These are phyloP conservation scores for Chloris gayana DNA, from an alignment of 176 grass and related monocot genomes.

Conservation along the genomic window DNA sequence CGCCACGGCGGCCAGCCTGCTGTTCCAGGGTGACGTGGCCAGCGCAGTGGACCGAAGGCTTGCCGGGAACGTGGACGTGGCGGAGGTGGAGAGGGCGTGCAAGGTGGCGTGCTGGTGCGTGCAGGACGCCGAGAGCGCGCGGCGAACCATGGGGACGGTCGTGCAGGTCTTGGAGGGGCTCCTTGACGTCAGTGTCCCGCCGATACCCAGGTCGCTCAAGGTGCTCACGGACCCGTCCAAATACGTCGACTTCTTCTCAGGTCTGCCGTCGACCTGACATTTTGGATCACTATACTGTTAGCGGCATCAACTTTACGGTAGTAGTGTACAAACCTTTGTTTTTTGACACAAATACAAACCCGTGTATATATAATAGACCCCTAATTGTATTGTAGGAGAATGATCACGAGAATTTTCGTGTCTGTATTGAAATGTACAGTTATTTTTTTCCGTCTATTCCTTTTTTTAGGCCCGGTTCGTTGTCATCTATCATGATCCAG, in stretches of 20 bases:
- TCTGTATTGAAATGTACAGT: no score
- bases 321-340: not conserved
- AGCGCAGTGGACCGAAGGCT: constrained; percentile 34
- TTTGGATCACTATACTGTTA: not conserved
- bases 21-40: constrained; percentile 31
- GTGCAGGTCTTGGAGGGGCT: constrained; percentile 53
- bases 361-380: no score
- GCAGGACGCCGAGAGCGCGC: constrained; percentile 39
- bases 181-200: constrained; percentile 42
- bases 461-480: no score
- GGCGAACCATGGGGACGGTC: constrained; percentile 42
- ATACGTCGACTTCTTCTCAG: constrained; percentile 49
- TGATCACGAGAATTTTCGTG: no score
- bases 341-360: no score
- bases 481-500: no score
- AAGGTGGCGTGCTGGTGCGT: constrained; percentile 65
- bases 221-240: constrained; percentile 43
- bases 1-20: constrained; percentile 3
- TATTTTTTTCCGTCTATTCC: no score
- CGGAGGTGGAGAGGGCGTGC: constrained; percentile 47
- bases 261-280: constrained; percentile 29
- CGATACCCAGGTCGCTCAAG: constrained; percentile 48
- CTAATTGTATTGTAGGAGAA: no score
- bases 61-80: constrained; percentile 15
- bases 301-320: not conserved